These are phyloP conservation scores for Fusarium sp. DNA, from an alignment of 2,329 filamentous ascomycete species.

Conservation along the genomic window DNA sequence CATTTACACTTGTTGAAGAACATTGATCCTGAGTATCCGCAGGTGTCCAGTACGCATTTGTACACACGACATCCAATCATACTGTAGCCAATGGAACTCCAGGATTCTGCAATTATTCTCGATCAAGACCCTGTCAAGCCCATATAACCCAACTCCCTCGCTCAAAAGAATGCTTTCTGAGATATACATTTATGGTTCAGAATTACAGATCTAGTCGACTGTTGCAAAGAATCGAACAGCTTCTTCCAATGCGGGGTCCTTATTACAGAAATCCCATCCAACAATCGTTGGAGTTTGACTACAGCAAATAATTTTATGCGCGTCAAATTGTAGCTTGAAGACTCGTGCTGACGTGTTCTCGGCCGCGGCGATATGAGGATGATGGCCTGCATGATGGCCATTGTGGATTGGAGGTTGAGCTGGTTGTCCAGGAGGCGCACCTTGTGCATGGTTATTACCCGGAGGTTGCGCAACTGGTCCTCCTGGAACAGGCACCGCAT, in stretches of 20 bases:
- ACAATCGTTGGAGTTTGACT: slow-evolving; percentile 92
- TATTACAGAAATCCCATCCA: slow-evolving; percentile 97
- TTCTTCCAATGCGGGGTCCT: slow-evolving; percentile 81
- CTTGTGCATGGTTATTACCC: slow-evolving; percentile 26
- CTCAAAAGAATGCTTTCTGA: slow-evolving; percentile 31
- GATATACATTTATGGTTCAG: background rate
- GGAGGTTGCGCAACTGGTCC: slow-evolving; percentile 19
- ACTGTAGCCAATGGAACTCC: background rate
- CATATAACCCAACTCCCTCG: slow-evolving; percentile 33
- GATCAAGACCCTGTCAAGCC: slow-evolving; percentile 2
- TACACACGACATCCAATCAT: background rate
- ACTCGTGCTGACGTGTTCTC: slow-evolving; percentile 70
- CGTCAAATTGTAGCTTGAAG: slow-evolving; percentile 97
- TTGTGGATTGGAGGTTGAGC: slow-evolving; percentile 12
- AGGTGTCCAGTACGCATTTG: background rate
- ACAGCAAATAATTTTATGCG: slow-evolving; percentile 91
- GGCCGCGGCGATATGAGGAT: slow-evolving; percentile 57
- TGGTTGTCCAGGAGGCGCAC: slow-evolving; percentile 35
- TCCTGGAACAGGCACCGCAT: background rate
- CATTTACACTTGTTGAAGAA: background rate
- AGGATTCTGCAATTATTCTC: slow-evolving; percentile 8
- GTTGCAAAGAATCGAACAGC: slow-evolving; percentile 81
- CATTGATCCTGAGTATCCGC: background rate
- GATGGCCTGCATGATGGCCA: slow-evolving; percentile 33
- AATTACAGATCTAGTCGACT: slow-evolving; percentile 51